A percentile compares a stretch with the other conserved stretches of the same genome.
Evolutionary conservation across 208 protist species (phyloP).

Genomic region (Trypanosomatidae sp.): DNA sequence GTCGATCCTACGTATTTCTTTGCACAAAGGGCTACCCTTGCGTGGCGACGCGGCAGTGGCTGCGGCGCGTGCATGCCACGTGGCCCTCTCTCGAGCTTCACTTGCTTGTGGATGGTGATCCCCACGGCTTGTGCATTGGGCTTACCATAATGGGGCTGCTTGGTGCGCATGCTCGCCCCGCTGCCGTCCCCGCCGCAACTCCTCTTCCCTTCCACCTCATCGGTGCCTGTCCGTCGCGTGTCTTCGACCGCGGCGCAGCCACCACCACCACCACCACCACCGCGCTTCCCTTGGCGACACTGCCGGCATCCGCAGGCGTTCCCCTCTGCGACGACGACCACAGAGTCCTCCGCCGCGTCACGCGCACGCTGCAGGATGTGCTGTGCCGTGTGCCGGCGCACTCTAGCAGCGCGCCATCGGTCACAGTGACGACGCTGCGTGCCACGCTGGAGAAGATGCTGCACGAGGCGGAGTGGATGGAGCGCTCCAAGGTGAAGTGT

Average conservation of each 20-base stretch:
- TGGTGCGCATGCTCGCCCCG: not conserved
- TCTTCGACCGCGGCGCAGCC: conserved; percentile 3
- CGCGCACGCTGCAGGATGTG: not conserved
- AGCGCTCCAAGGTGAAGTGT: conserved; percentile 53
- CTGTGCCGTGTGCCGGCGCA: not conserved
- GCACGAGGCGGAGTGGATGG: conserved; percentile 62
- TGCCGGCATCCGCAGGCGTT: conserved; percentile 2
- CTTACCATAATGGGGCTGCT: conserved; percentile 55
- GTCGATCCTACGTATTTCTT: conserved; percentile 31
- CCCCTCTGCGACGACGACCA: conserved; percentile 2
- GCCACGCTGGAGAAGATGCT: conserved; percentile 30
- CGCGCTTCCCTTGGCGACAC: no score
- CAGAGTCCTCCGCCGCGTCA: conserved; percentile 11
- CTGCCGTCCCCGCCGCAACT: not conserved
- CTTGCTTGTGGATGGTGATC: conserved; percentile 78
- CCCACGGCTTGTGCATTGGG: conserved; percentile 73
- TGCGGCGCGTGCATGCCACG: conserved; percentile 46
- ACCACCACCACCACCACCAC: not conserved
- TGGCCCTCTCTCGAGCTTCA: conserved; percentile 47
- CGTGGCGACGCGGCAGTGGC: conserved; percentile 43
- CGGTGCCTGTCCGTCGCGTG: conserved; percentile 15
- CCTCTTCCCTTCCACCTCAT: conserved; percentile 24
- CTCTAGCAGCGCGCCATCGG: not conserved
- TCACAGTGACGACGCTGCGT: not conserved
- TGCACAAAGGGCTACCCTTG: conserved; percentile 85